phyloP scores from a whole-genome alignment of 805 yeast genomes.

The Monosporozyma aerobia region DNA sequence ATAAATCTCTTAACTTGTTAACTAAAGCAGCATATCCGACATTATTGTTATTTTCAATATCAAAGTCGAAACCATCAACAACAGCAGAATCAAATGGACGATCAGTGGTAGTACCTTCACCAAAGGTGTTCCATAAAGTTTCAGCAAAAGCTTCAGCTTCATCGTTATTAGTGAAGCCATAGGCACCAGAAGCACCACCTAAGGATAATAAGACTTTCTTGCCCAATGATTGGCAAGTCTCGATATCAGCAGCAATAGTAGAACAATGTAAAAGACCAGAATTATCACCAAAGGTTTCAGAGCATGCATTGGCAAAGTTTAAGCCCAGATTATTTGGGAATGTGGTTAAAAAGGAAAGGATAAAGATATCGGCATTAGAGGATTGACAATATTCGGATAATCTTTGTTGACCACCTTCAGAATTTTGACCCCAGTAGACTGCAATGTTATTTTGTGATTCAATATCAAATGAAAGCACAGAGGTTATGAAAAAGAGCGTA shows the following conservation, averaged over 20 bases:
- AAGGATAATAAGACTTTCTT: constrained; percentile 69
- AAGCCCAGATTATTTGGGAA: constrained; percentile 45
- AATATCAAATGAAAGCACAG: constrained; percentile 26
- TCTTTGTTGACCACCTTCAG: constrained; percentile 48
- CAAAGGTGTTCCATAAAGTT: constrained; percentile 54
- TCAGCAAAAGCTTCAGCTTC: constrained; percentile 61
- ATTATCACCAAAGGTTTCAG: constrained; percentile 28
- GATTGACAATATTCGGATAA: constrained; percentile 53
- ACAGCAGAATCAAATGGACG: constrained; percentile 64
- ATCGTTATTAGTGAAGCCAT: constrained; percentile 76
- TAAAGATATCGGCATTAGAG: constrained; percentile 58
- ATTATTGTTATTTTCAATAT: constrained; percentile 58
- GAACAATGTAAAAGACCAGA: constrained; percentile 37
- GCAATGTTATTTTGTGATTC: constrained; percentile 52
- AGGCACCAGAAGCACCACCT: constrained; percentile 68
- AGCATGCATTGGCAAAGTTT: constrained; percentile 51
- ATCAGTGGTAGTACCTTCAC: constrained; percentile 47
- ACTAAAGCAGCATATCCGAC: constrained; percentile 64
- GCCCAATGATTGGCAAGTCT: constrained; percentile 69
- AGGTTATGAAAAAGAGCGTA: background rate
- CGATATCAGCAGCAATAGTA: constrained; percentile 57
- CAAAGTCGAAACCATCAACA: constrained; percentile 90
- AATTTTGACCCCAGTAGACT: constrained; percentile 84
- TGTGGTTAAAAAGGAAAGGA: constrained; percentile 58
- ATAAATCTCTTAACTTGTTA: constrained; percentile 41